phyloP scores from a whole-genome alignment of 352 stramenopile species.

The Pythium dissotocum region DNA sequence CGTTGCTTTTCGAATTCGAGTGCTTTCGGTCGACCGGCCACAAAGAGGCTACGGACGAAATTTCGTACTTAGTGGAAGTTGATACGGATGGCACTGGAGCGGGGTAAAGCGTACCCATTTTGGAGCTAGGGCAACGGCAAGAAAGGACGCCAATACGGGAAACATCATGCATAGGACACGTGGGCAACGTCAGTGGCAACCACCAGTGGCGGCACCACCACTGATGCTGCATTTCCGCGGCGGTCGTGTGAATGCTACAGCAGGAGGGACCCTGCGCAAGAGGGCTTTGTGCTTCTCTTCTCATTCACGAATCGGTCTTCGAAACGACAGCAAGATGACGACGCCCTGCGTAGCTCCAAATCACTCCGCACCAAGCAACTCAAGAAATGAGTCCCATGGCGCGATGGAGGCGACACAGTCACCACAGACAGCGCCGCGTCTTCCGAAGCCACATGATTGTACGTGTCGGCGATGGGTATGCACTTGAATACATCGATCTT shows the following conservation, averaged over 20 bases:
- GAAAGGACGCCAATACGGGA: background rate
- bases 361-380: too few relatives aligned
- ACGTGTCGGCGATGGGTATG: background rate
- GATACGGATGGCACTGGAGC: slow-evolving; percentile 6
- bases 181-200: too few relatives aligned
- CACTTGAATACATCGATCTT: slow-evolving; percentile 28
- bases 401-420: too few relatives aligned
- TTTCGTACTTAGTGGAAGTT: slow-evolving; percentile 6
- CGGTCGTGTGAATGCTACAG: too few relatives aligned
- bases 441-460: background rate
- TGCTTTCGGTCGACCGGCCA: background rate
- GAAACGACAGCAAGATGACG: too few relatives aligned
- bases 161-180: background rate
- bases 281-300: too few relatives aligned
- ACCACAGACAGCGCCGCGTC: background rate
- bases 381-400: too few relatives aligned
- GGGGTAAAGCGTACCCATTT: slow-evolving; percentile 17
- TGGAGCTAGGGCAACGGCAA: background rate
- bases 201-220: too few relatives aligned
- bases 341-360: too few relatives aligned
- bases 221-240: too few relatives aligned
- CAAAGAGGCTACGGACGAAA: background rate
- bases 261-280: too few relatives aligned
- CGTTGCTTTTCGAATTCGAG: background rate
- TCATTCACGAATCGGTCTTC: too few relatives aligned